phyloP scores from a whole-genome alignment of 305 asterid genomes.

The Fraxinus paxiana region DNA sequence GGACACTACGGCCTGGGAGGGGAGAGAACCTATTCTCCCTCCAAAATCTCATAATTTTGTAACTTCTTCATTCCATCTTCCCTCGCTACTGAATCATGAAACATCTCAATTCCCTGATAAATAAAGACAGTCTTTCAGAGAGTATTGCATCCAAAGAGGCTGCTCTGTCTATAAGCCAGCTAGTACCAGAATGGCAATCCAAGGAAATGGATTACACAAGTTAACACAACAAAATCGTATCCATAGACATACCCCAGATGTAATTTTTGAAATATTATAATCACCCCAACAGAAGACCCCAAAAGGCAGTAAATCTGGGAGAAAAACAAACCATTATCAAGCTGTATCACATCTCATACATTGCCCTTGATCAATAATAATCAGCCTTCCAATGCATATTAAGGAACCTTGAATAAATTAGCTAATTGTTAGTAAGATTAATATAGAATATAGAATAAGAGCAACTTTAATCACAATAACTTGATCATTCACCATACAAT shows the following conservation, averaged over 20 bases:
- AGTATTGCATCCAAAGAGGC: not conserved
- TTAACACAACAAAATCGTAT: not conserved
- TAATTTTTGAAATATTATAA: not conserved
- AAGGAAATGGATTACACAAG: not conserved
- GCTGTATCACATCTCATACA: not conserved
- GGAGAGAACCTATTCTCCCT: not conserved
- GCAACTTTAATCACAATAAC: not conserved
- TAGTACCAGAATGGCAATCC: not conserved
- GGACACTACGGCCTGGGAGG: not conserved
- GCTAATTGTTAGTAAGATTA: not conserved
- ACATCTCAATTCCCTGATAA: not conserved
- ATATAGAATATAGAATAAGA: not conserved
- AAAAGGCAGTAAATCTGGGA: not conserved
- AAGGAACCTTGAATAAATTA: constrained; percentile 49
- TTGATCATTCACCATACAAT: not conserved
- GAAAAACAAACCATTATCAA: not conserved
- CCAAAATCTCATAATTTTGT: not conserved
- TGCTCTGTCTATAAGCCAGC: not conserved
- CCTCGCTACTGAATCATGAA: not conserved
- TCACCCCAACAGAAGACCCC: not conserved
- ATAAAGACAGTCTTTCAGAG: not conserved
- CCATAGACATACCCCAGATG: not conserved
- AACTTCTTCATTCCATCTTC: not conserved
- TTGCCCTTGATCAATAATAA: constrained; percentile 3
- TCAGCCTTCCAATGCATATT: constrained; percentile 58